Evolutionary conservation across 2,329 filamentous ascomycete genomes (phyloP), one percentile per base, ranked within the genome.

Genomic region (Fusarium sublunatum): DNA sequence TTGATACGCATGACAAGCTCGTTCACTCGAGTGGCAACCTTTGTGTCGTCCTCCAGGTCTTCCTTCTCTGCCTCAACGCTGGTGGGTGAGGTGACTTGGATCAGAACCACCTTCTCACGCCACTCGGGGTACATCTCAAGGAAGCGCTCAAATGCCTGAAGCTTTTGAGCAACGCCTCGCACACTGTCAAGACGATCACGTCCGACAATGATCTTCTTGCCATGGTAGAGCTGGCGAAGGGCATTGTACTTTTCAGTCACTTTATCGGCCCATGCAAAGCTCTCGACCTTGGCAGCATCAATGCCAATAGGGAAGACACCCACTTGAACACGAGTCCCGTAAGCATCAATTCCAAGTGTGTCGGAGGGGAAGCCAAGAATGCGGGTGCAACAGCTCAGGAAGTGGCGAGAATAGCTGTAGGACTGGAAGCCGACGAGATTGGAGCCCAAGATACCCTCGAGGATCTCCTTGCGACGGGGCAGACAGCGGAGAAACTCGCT

Each of bases 371-470:
- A 96, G n/a, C 91, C 91, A 7, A 97, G 83, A 44, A 97, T 90
- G 25, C 93, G 88, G 2, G 92, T 96, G 77, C 93, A 97, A 78
- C 93, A 97, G 65, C 92, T 97, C 34, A 92, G 88, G 75, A 98
- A 98, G 76, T 98, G 94, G 24, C 93, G 88, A 12, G 93, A 94
- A 76, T 97, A 98, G 75, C 93, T 95, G 79, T 93, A 95, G 7
- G 93, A 95, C 77, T 98, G 94, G 79, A 98, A 97, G 1, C 93
- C 93, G 62, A 98, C 87, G 81, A 98, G 88, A 76, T 97, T 97
- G 53, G 94, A 87, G 15, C 94, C 93, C 38, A 98, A 82, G 42
- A 97, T 88, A 44, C 95, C 95, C 68, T 95, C 92, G 12, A 98
- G 82, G 10, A 98, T 84, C 74, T 97, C 93, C 77, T 96, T 97